Conservation (phyloP, 495 filamentous ascomycete species). For the Schizothecium vesticola region DNA sequence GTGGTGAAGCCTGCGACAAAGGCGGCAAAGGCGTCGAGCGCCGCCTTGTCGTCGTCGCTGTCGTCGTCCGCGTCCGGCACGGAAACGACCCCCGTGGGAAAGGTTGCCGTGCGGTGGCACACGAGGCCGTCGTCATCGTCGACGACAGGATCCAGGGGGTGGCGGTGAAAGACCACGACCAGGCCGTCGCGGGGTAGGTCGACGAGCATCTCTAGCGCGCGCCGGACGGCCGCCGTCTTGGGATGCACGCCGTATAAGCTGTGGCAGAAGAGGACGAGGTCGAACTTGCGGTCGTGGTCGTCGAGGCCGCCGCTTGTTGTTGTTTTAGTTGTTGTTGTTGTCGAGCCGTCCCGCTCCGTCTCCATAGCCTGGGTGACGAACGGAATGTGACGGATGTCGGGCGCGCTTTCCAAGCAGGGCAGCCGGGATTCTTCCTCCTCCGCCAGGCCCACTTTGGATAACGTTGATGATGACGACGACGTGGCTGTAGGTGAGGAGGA, state of each 20-base stretch:
- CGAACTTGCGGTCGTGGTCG: slow-evolving; percentile 40
- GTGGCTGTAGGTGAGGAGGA: slow-evolving; percentile 6
- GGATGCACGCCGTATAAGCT: slow-evolving; percentile 59
- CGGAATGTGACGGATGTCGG: slow-evolving; percentile 41
- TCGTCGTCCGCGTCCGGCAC: slow-evolving; percentile 44
- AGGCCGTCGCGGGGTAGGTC: slow-evolving; percentile 42
- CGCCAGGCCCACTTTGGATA: too few relatives aligned
- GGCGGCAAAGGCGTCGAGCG: slow-evolving; percentile 48
- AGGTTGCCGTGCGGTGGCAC: slow-evolving; percentile 48
- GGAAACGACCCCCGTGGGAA: slow-evolving; percentile 44
- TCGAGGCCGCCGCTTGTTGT: slow-evolving; percentile 14
- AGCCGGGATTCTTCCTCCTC: slow-evolving; percentile 38
- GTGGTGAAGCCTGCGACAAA: slow-evolving; percentile 49
- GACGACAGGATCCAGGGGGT: slow-evolving; percentile 33
- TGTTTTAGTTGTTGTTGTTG: too few relatives aligned
- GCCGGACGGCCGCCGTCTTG: slow-evolving; percentile 43
- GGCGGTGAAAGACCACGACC: slow-evolving; percentile 53
- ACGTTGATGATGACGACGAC: too few relatives aligned
- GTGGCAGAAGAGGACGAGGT: slow-evolving; percentile 59
- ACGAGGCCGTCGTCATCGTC: slow-evolving; percentile 37
- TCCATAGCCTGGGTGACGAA: slow-evolving; percentile 36
- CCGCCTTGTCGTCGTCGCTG: slow-evolving; percentile 29
- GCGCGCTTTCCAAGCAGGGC: slow-evolving; percentile 41
- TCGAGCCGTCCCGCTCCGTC: not conserved
- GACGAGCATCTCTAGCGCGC: slow-evolving; percentile 48